These are phyloP conservation scores for Podila clonocystis DNA, from an alignment of 192 early-diverging fungal species.

Conservation along the genomic window DNA sequence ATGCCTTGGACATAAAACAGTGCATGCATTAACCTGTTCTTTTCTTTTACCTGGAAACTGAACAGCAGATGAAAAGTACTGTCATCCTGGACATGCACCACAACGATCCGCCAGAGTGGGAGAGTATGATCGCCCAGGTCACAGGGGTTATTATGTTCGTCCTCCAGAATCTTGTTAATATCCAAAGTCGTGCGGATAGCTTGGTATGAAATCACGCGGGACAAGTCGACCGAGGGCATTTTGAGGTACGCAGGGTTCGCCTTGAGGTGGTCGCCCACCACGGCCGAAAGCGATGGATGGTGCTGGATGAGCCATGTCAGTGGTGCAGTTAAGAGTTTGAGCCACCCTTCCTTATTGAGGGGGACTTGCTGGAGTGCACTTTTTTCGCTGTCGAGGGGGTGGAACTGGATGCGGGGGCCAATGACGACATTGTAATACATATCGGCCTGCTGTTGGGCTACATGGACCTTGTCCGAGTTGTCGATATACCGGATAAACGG, in stretches of 20 bases:
- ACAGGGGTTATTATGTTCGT: slow-evolving; percentile 9
- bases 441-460: slow-evolving; percentile 13
- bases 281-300: slow-evolving; percentile 24
- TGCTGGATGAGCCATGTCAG: slow-evolving; percentile 31
- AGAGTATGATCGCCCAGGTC: slow-evolving; percentile 1
- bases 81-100: slow-evolving; percentile 24
- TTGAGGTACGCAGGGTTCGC: slow-evolving; percentile 16
- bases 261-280: slow-evolving; percentile 27
- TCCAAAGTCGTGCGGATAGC: not conserved
- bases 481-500: slow-evolving; percentile 22
- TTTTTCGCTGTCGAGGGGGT: not conserved
- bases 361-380: not conserved
- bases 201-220: slow-evolving; percentile 9
- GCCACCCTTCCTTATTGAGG: slow-evolving; percentile 12
- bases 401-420: slow-evolving; percentile 15
- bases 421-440: slow-evolving; percentile 29
- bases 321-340: slow-evolving; percentile 19
- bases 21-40: too few species aligned
- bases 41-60: slow-evolving; percentile 3
- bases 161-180: slow-evolving; percentile 14
- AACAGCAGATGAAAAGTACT: slow-evolving; percentile 21
- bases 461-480: slow-evolving; percentile 26
- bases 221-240: slow-evolving; percentile 25
- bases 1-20: too few species aligned
- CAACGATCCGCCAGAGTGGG: slow-evolving; percentile 35